Conservation (phyloP, 2,329 filamentous ascomycete genomes). For the Coniella vitis region DNA sequence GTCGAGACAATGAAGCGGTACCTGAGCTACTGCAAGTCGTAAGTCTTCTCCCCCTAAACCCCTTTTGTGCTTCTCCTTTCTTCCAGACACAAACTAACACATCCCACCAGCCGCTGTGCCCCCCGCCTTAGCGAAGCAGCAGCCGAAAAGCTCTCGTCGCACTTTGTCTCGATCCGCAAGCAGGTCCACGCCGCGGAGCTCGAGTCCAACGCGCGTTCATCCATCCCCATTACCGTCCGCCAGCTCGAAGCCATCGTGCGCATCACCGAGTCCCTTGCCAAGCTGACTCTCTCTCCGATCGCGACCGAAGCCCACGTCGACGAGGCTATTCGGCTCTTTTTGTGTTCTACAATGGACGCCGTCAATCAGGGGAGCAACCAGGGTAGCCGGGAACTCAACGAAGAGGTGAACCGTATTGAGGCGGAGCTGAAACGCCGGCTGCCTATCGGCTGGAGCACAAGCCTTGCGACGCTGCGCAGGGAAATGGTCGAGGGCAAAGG, state of each 20-base stretch:
- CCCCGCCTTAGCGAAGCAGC: constrained; percentile 85
- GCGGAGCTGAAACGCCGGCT: constrained; percentile 79
- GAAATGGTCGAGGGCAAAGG: constrained; percentile 92
- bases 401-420: constrained; percentile 82
- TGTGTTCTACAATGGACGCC: constrained; percentile 96
- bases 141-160: constrained; percentile 90
- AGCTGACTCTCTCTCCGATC: constrained; percentile 76
- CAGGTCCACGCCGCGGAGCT: constrained; percentile 90
- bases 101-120: constrained; percentile 65
- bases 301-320: constrained; percentile 91
- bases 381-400: constrained; percentile 81
- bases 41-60: constrained; percentile 31
- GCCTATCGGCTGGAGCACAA: constrained; percentile 94
- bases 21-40: constrained; percentile 94
- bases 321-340: constrained; percentile 92
- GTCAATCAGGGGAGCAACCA: constrained; percentile 82
- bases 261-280: constrained; percentile 92
- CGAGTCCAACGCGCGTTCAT: constrained; percentile 82
- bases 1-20: constrained; percentile 98
- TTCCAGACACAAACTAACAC: constrained; percentile 29
- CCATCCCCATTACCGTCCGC: constrained; percentile 94
- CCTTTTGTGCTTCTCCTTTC: too few relatives aligned
- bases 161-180: constrained; percentile 92
- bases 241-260: constrained; percentile 96
- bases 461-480: constrained; percentile 72